phyloP scores from a whole-genome alignment of 139 green algal species.

The Chlamydomonas sp. region DNA sequence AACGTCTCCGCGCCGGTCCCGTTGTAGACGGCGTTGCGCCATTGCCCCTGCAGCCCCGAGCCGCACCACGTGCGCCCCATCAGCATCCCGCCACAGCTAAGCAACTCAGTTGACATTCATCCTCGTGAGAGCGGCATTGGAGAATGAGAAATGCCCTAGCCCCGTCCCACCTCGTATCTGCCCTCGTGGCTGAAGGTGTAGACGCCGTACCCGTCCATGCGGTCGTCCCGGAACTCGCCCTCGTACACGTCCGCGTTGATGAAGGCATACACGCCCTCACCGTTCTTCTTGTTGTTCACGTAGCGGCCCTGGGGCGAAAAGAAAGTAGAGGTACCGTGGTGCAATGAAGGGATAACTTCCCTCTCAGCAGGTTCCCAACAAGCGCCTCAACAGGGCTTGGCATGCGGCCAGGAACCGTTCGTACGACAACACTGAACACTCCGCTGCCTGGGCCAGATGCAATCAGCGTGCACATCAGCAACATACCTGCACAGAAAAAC shows the following conservation, averaged over 20 bases:
- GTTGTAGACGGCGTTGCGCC: slow-evolving; percentile 67
- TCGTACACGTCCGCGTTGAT: slow-evolving; percentile 76
- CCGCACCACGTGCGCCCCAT: slow-evolving; percentile 39
- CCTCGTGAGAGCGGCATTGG: too few relatives aligned
- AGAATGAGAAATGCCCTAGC: too few relatives aligned
- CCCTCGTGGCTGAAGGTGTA: slow-evolving; percentile 76
- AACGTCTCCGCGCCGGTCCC: slow-evolving; percentile 74
- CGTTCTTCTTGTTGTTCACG: slow-evolving; percentile 64
- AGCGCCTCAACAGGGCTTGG: too few relatives aligned
- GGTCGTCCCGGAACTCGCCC: slow-evolving; percentile 74
- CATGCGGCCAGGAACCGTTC: not conserved
- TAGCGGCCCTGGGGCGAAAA: slow-evolving; percentile 58
- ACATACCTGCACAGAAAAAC: not conserved
- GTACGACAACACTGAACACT: not conserved
- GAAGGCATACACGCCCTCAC: slow-evolving; percentile 76
- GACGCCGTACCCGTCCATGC: slow-evolving; percentile 72
- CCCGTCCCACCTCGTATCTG: slow-evolving; percentile 6
- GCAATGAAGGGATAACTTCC: not conserved
- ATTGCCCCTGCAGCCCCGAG: slow-evolving; percentile 44
- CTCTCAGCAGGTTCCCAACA: too few relatives aligned
- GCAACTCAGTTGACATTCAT: too few relatives aligned
- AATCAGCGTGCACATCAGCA: too few relatives aligned
- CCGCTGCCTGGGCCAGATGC: too few relatives aligned
- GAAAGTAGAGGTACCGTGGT: not conserved
- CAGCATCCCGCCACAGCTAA: too few relatives aligned